Base-by-base conservation (phyloP, 1,139 yeast genomes). In the Pichia sp. region DNA sequence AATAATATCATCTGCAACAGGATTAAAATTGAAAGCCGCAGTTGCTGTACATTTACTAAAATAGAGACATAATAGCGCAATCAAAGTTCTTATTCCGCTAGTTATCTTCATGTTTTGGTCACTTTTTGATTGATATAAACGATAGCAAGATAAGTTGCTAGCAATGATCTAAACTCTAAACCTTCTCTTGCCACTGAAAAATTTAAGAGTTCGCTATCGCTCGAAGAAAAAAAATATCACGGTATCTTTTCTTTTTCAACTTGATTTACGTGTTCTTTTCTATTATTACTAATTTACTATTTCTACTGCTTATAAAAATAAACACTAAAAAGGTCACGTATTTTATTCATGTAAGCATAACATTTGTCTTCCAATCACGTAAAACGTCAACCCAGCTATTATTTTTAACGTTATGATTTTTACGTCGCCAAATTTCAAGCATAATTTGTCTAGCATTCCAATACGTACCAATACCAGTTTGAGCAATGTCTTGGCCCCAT, bases 371-470 rank as follows among this genome's bases (percentile, higher is more conserved):
- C 95, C 95, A 87, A 58, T 88, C 96, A 48, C 77, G 76, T 48
- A 86, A 79, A 31, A 87, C 91, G 52, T 87, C 81, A 55, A 83
- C 82, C 96, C 96, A 89, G 59, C 82, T 81, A 59, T 80, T 87
- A 51, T 79, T 73, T 30, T 75, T 73, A 53, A 78, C 83, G 42
- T 77, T 77, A 61, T 75, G 75, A 51, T 80, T 73, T 60, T 87
- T 80, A 46, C 96, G 73, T 54, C 90, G 70, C 96, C 96, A 88
- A 3, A 88, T 95, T 64, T 88, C 96, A 56, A 83, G 73, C 84
- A 89, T 84, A 47, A 88, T 86, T 63, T 84, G 89, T 56, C 93
- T 71, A 0, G 95, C 91, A 9, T 90, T 90, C 86, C 90, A 85
- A 64, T 88, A 88, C 47, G 93, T 83, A 0, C 96, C 96, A 58